Conservation (phyloP, 2,329 filamentous ascomycete species). For the Xylaria digitata region DNA sequence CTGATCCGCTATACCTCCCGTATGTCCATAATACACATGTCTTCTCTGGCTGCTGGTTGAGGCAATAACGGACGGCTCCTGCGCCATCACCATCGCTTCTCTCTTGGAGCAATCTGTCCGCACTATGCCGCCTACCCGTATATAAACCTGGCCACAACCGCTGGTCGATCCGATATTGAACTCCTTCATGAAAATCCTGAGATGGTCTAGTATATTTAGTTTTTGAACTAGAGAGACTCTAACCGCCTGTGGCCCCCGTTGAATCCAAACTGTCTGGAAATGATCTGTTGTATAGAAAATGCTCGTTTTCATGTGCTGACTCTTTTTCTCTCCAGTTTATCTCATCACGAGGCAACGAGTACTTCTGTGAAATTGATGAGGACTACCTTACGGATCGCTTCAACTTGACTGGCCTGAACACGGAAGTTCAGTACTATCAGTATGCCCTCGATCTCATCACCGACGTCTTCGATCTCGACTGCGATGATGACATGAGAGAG, state of each 20-base stretch:
- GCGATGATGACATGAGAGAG: conserved; percentile 97
- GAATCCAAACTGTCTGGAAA: not conserved
- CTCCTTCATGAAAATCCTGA: no score
- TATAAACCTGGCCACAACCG: no score
- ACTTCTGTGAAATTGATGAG: conserved; percentile 99
- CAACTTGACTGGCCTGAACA: conserved; percentile 96
- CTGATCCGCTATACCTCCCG: not conserved
- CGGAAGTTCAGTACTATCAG: conserved; percentile 98
- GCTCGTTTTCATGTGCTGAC: conserved; percentile 40
- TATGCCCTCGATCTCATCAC: conserved; percentile 98
- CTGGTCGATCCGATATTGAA: no score
- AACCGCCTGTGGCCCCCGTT: not conserved
- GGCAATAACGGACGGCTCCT: no score
- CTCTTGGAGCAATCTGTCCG: no score
- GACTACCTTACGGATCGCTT: conserved; percentile 98
- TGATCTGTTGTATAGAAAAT: not conserved
- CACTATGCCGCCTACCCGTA: no score
- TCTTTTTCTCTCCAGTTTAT: conserved; percentile 77
- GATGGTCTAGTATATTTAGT: no score
- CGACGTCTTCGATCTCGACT: conserved; percentile 98
- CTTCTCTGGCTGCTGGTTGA: no score
- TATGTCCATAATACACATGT: no score
- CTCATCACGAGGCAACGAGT: conserved; percentile 96
- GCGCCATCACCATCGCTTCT: no score
- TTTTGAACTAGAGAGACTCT: no score